Base-by-base conservation (phyloP, 768 basidiomycete species). In the Mycena kentingensis region DNA sequence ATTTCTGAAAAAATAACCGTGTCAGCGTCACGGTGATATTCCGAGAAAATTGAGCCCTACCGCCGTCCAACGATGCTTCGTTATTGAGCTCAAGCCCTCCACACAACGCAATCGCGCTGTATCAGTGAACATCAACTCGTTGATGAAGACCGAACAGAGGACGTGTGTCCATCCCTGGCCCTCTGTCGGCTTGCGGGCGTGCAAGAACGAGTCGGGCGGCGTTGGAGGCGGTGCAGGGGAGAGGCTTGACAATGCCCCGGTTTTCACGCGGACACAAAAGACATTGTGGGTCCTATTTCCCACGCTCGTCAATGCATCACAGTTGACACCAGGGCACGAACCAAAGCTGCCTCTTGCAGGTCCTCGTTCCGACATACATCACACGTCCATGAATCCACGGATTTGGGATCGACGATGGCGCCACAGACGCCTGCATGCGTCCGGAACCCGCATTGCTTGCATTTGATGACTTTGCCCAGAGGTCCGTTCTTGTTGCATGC, bases 121-220 rank as follows among this genome's bases (percentile, higher is more conserved):
- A 61, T 95, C 88, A 21, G 89, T 85, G 67, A 89, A 96, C 4
- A 73, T 78, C n/a, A 94, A 72, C 62, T 98, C 95, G 3, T 87
- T 87, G 25, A 85, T 82, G 71, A 93, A 98, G 1, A 90, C 83
- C 2, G 94, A 83, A 72, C 96, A 98, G 3, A 97, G 70, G 27
- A 94, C 77, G 66, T 98, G 96, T 0, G 85, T 85, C 94, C 94
- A 97, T 50, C 88, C 87, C 67, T 92, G 88, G 10, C 92, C 91
- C 73, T 97, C 94, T 0, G 94, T 96, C 6, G 91, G 91, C 64
- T 95, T 96, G 65, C 83, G 84, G 35, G 84, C 83, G 49, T 91
- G 79, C 51, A 94, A 72, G 65, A 79, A 95, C 26, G 77, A 79
- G 61, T 87, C 82, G 4, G 81, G 61, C 4, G 81, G 72, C 34